These are phyloP conservation scores for Claviceps fusiformis DNA, from an alignment of 2,329 filamentous ascomycete genomes.

Conservation along the genomic window DNA sequence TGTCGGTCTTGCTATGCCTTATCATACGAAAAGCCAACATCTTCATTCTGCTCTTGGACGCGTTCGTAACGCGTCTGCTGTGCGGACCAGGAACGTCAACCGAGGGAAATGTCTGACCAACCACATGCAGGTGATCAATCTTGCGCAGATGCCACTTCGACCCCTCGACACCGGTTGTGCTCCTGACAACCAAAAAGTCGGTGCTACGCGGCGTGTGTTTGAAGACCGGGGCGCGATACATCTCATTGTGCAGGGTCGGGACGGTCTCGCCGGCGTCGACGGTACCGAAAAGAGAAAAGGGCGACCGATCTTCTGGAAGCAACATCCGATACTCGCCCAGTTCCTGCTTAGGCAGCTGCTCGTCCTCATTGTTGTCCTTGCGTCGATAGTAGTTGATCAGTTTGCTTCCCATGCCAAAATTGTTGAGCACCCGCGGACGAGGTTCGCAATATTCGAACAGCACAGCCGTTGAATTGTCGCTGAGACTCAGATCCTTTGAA, in stretches of 20 bases:
- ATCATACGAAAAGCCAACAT: constrained; percentile 91
- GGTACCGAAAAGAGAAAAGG: constrained; percentile 88
- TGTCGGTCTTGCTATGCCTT: constrained; percentile 55
- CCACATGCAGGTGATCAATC: constrained; percentile 80
- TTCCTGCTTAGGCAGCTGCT: constrained; percentile 62
- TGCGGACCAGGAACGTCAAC: constrained; percentile 89
- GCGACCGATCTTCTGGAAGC: constrained; percentile 86
- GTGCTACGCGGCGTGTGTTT: constrained; percentile 63
- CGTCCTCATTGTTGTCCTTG: constrained; percentile 59
- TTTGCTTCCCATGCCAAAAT: constrained; percentile 93
- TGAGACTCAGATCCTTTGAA: constrained; percentile 71
- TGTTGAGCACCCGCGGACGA: constrained; percentile 79
- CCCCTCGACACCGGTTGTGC: constrained; percentile 64
- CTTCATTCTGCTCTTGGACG: constrained; percentile 91
- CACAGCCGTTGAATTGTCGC: constrained; percentile 77
- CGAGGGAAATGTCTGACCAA: constrained; percentile 85
- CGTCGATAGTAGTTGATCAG: constrained; percentile 96
- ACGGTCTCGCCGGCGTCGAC: constrained; percentile 85
- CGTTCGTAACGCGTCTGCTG: constrained; percentile 87
- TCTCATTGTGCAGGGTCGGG: constrained; percentile 82
- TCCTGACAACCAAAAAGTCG: constrained; percentile 81
- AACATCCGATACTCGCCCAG: constrained; percentile 82
- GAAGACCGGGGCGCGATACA: constrained; percentile 92
- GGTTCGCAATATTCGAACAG: constrained; percentile 95
- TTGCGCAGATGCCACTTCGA: constrained; percentile 73